Base-by-base conservation (phyloP, 1,284 basidiomycete species). In the Heterobasidion annosum region DNA sequence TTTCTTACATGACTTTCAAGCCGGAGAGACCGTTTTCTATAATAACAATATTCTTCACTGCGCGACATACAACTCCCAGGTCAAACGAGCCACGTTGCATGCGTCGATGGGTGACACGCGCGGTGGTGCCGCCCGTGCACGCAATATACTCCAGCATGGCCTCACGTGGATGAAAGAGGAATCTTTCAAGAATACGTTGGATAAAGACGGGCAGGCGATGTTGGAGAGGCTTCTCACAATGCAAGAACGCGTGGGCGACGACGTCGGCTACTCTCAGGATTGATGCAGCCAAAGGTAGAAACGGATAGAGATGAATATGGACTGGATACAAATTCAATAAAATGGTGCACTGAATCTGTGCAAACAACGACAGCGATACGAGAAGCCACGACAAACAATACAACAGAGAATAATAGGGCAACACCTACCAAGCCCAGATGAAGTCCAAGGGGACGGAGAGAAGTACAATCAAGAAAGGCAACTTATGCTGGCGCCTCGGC, bases 141-240 rank as follows among this genome's bases (percentile, higher is more conserved):
- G 88, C 40, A 91, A 91, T 62, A 74, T 92, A 15, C 76, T 92
- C n/a, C 88, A 93, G 68, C 91, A 92, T 63, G 85, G 81, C 5
- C 66, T 92, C 50, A 65, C 70, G 33, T 93, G 88, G 88, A 88
- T 90, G 83, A 79, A 78, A 51, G 78, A 79, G 37, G 69, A 73
- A 0, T 50, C 58, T 8, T 91, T 92, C 65, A 67, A 70, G 32
- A 65, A 74, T 13, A 73, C 69, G 4, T 65, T 92, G 48, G 70
- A 77, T 33, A 71, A 68, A n/a, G 64, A 66, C 34, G 76, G 78
- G 3, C 71, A 69, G 63, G 70, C 63, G 37, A 88, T 91, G 88
- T 72, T 86, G 58, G 73, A 77, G 37, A 75, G 79, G 43, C 68
- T 91, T 54, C 60, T 88, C 34, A 64, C 67, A 50, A 77, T 90